Base-by-base conservation (phyloP, 78 protist species). In the Isochrysis galbana region DNA sequence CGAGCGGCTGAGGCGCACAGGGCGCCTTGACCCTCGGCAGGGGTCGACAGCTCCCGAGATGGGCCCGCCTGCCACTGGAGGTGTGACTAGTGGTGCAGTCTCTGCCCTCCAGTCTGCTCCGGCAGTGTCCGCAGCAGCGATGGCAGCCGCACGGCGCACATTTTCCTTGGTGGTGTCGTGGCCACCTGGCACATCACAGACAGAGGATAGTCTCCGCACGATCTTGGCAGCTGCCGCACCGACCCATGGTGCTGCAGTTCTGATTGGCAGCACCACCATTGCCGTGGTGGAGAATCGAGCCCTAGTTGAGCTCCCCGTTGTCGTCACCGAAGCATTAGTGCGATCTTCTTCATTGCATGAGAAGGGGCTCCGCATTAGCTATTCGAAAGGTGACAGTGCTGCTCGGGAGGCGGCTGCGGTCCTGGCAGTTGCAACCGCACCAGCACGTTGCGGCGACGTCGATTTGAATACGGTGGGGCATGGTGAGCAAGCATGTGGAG, bases 1-100 rank as follows among this genome's bases (percentile, higher is more conserved):
- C 47, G 84, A 77, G 46, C 84, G 84, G 84, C 84, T 77, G 84
- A 17, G 80, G 34, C 80, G 80, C 80, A 34, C 36, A 3, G 80
- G 80, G 39, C 80, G 80, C 42, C 80, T 70, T 23, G 80, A 70
- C 61, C 61, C 61, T 14, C 7, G 29, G 29, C 61, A 14, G 14
- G 29, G 29, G 29, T 7, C 61, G 61, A 14, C 61, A 51, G 61
- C 61, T 7, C 29, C 61, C 61, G 29, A 7, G 61, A 14, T 14
- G 61, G 61, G 29, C 29, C 29, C 61, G 61, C n/a, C n/a, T n/a
- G n/a, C n/a, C n/a, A n/a, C n/a, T n/a, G n/a, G n/a, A n/a, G n/a
- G n/a, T n/a, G n/a, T n/a, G n/a, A n/a, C n/a, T n/a, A n/a, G n/a
- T n/a, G n/a, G n/a, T n/a, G n/a, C n/a, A n/a, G n/a, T n/a, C n/a